Conservation (phyloP, 225 moss, liverwort and hornwort species). For the Sphagnum contortum region DNA sequence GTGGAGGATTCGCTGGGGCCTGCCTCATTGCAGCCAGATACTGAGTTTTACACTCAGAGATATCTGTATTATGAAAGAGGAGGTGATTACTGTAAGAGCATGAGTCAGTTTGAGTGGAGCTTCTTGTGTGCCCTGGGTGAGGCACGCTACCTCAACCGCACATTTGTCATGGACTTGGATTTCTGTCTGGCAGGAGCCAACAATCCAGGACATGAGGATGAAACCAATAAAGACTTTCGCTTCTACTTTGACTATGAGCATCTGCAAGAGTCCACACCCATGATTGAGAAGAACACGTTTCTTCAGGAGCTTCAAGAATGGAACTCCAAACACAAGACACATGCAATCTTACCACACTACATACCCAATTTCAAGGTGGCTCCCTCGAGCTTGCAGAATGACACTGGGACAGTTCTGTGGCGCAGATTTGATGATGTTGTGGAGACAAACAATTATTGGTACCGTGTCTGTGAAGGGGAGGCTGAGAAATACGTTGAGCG, state of each 20-base stretch:
- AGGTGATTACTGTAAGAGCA: slow-evolving; percentile 73
- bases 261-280: slow-evolving; percentile 35
- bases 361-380: slow-evolving; percentile 33
- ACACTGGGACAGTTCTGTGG: slow-evolving; percentile 33
- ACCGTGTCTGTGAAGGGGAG: slow-evolving; percentile 79
- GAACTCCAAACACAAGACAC: slow-evolving; percentile 15
- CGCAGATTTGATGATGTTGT: slow-evolving; percentile 37
- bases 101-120: slow-evolving; percentile 66
- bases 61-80: slow-evolving; percentile 62
- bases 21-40: not conserved
- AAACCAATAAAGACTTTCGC: slow-evolving; percentile 76
- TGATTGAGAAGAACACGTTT: slow-evolving; percentile 37
- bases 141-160: slow-evolving; percentile 70
- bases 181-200: slow-evolving; percentile 59
- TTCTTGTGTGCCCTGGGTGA: slow-evolving; percentile 75
- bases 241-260: slow-evolving; percentile 80
- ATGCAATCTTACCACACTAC: slow-evolving; percentile 11
- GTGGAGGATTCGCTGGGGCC: slow-evolving; percentile 7
- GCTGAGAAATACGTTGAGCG: slow-evolving; percentile 57
- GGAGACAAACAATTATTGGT: slow-evolving; percentile 59
- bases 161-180: slow-evolving; percentile 77
- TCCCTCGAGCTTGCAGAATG: slow-evolving; percentile 40
- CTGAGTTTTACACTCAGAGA: slow-evolving; percentile 15
- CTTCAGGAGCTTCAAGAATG: slow-evolving; percentile 38
- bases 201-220: slow-evolving; percentile 29